These are phyloP conservation scores for Aspergillus ochraceoroseus DNA, from an alignment of 2,329 filamentous ascomycete species.

Conservation along the genomic window DNA sequence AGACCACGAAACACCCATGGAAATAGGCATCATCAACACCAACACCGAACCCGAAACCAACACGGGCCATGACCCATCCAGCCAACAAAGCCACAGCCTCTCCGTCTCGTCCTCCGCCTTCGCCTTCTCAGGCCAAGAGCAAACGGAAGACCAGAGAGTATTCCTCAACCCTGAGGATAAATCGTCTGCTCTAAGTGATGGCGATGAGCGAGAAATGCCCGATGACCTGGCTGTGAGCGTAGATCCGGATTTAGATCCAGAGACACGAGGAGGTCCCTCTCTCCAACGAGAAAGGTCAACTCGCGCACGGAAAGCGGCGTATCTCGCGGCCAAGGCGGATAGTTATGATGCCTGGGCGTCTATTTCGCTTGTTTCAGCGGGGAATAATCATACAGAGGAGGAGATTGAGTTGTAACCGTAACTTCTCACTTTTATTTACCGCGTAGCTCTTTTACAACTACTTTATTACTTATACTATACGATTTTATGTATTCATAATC, in stretches of 20 bases:
- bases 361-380: slow-evolving; percentile 42
- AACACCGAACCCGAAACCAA: slow-evolving; percentile 2
- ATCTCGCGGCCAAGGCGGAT: slow-evolving; percentile 39
- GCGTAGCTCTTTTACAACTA: not conserved
- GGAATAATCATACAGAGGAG: slow-evolving; percentile 41
- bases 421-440: too few relatives aligned
- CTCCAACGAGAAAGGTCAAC: slow-evolving; percentile 18
- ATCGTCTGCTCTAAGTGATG: too few relatives aligned
- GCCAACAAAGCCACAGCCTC: slow-evolving; percentile 19
- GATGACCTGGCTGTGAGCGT: not conserved
- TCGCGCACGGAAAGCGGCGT: slow-evolving; percentile 33
- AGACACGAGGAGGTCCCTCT: not conserved
- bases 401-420: slow-evolving; percentile 44
- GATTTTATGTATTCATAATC: not conserved
- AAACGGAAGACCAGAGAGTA: not conserved
- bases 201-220: not conserved
- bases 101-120: slow-evolving; percentile 30
- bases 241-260: not conserved
- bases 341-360: slow-evolving; percentile 43
- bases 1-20: too few relatives aligned
- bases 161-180: too few relatives aligned
- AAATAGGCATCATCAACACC: not conserved
- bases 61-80: slow-evolving; percentile 8
- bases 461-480: not conserved
- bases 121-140: slow-evolving; percentile 18